Evolutionary conservation across 192 early-diverging fungal genomes (phyloP), one percentile per base, ranked within the genome.

Genomic region (Backusella westeae): DNA sequence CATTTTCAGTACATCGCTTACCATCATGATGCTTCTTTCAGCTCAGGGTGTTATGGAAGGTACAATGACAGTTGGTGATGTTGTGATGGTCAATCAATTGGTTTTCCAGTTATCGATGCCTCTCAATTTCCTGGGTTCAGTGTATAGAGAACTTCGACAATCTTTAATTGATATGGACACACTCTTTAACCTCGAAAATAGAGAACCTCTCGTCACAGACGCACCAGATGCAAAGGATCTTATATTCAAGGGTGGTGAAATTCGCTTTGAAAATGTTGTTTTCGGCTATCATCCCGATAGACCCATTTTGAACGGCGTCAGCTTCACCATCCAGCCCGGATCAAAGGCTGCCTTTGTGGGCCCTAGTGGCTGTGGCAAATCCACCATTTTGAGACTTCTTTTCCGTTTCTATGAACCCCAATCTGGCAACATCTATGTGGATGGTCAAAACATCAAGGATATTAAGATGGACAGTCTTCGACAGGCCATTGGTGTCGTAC

Each of bases 11-110:
- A 87, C 93, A n/a, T 90, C 96, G 17, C 87, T 99, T 74, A 97
- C 97, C 1, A 71, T 83, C 15, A 97, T 99, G 92, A 99, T 99
- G 98, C 96, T 93, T 77, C 90, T 99, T 87, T 94, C 97, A 0
- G 92, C 96, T 8, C 87, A 96, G 52, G 96, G 96, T 36, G 95
- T 99, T 9, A 81, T 88, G 72, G 75, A 74, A 63, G 78, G 80
- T 70, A 85, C 89, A 2, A 86, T 99, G 88, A 97, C 96, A 2
- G 91, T 99, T 32, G 98, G 98, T 52, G 98, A 99, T 79, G 88
- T 99, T 6, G 98, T 99, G 21, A 95, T 99, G 96, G 90, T 99
- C 72, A 99, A 99, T 76, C 96, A 97, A 21, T 92, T 99, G 32
- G 92, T 99, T 32, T 99, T 99, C 82, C 98, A 99, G 84, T 87